These are phyloP conservation scores for Alternaria brassicicola DNA, from an alignment of 2,329 filamentous ascomycete species.

Conservation along the genomic window DNA sequence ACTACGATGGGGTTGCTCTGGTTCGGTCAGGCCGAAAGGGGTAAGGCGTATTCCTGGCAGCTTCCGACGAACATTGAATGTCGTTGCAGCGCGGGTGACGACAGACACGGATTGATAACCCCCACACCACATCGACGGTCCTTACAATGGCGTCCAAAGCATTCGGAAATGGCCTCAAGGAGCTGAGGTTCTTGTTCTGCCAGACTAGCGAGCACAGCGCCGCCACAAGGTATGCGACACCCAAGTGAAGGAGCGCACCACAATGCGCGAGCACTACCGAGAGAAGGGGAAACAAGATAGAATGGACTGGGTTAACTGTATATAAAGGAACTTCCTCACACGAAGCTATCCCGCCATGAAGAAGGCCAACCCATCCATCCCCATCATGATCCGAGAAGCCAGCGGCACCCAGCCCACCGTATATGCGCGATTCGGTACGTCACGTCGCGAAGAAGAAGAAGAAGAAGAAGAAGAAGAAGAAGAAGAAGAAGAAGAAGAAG, in stretches of 20 bases:
- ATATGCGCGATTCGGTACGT: conserved; percentile 88
- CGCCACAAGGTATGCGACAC: conserved; percentile 72
- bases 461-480: no score
- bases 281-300: neutral
- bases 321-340: conserved; percentile 80
- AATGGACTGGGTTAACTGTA: conserved; percentile 8
- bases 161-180: conserved; percentile 86
- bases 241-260: conserved; percentile 1
- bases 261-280: neutral
- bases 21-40: conserved; percentile 20
- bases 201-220: conserved; percentile 91
- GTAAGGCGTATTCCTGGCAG: conserved; percentile 19
- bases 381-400: conserved; percentile 94
- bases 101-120: conserved; percentile 25
- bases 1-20: conserved; percentile 32
- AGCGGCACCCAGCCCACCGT: conserved; percentile 81
- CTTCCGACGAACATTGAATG: conserved; percentile 27
- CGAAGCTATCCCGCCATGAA: conserved; percentile 98
- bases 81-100: conserved; percentile 10
- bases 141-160: conserved; percentile 82
- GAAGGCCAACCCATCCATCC: conserved; percentile 93
- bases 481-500: no score
- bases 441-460: neutral
- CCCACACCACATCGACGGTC: conserved; percentile 4
- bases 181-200: conserved; percentile 97